Evolutionary conservation across 306 rosid genomes (phyloP), one percentile per base, ranked within the genome.

Genomic region (Boehmeria nivea): DNA sequence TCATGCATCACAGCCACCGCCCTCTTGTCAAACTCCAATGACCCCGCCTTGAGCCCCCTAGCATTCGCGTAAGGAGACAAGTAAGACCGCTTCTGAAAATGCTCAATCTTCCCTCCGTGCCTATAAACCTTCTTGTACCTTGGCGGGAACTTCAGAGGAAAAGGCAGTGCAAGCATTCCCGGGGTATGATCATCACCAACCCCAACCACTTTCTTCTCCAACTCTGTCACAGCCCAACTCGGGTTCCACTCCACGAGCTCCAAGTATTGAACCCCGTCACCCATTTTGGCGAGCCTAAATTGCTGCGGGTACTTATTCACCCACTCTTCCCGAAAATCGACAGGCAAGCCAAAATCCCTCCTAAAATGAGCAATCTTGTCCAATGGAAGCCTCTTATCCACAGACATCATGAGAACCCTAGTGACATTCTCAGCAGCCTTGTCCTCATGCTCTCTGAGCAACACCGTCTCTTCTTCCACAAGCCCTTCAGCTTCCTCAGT

Each of bases 61-160:
- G 95, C 91, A 67, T 87, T 94, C 0, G 98, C 93, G 63, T 90
- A 87, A 2, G 98, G 98, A 26, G 96, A 87, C 59, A 90, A 52
- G 70, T 84, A 84, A 54, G 88, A 51, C 67, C 86, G 75, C 50
- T 76, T 73, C 63, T 87, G 96, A 70, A 90, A 90, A 51, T 78
- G 72, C 4, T 82, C 75, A 24, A 90, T 78, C 54, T 79, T 79
- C 61, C 86, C 88, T 34, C 81, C 54, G 66, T 76, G 63, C 42
- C 65, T 65, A 45, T 75, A 72, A 19, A 70, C 77, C 34, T 83
- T 90, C 66, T 80, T 80, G 60, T 65, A 87, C 23, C 60, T 85
- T 4, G 82, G 25, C 59, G 96, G 95, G 50, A 90, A 90, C 60
- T 84, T 90, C 80, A 90, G 38, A 6, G 76, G 85, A 53, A 84